Evolutionary conservation across 106 monocot genomes (phyloP).

Genomic region (Allium fistulosum): DNA sequence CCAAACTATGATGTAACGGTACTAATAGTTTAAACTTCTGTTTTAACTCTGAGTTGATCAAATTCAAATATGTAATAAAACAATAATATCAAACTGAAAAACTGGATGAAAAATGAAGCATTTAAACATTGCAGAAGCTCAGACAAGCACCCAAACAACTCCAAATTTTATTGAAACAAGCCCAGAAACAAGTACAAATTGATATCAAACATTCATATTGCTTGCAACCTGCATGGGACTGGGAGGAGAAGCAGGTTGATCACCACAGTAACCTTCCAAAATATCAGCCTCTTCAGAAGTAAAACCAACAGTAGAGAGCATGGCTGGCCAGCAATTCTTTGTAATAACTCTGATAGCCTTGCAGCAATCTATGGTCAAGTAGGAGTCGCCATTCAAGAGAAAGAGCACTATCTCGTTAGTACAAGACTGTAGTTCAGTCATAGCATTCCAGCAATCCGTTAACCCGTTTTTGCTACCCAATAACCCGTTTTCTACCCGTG

Average conservation of each 20-base stretch:
- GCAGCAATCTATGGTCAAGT: conserved; percentile 23
- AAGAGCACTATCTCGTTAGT: conserved; percentile 35
- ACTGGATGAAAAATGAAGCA: too few species aligned
- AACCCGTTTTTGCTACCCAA: not conserved
- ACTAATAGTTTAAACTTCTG: too few species aligned
- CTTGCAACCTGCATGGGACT: not conserved
- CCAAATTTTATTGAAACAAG: too few species aligned
- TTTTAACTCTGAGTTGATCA: too few species aligned
- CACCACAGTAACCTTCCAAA: conserved; percentile 30
- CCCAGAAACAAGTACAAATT: too few species aligned
- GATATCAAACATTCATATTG: too few species aligned
- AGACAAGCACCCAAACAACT: too few species aligned
- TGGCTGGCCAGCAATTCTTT: conserved; percentile 25
- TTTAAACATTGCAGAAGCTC: too few species aligned
- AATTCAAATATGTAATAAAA: too few species aligned
- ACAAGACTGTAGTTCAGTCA: conserved; percentile 35
- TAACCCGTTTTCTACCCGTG: not conserved
- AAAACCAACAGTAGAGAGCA: conserved; percentile 29
- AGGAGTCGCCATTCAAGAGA: conserved; percentile 25
- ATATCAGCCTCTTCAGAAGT: conserved; percentile 31
- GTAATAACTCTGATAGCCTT: conserved; percentile 25
- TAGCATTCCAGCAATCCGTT: conserved; percentile 23
- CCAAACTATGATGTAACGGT: too few species aligned
- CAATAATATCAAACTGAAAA: too few species aligned
- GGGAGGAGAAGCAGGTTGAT: conserved; percentile 5